Base-by-base conservation (phyloP, 805 yeast species). In the Hanseniaspora hatyaiensis region DNA sequence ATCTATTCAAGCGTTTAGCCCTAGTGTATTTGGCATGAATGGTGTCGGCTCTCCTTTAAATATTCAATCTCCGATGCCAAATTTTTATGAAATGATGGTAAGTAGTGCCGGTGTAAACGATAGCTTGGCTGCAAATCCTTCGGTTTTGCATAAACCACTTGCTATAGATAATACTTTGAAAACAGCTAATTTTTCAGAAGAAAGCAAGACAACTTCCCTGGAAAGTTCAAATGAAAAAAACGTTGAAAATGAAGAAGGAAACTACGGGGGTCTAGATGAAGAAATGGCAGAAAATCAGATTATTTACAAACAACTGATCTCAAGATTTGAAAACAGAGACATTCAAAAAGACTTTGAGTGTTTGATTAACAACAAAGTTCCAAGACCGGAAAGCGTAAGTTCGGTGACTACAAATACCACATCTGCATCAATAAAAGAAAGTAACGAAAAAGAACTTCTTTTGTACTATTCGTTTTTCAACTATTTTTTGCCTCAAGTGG, bases 401-500 rank as follows among this genome's bases (percentile, higher is more conserved):
- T 24, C 34, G 50, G 19, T 51, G 3, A 20, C 23, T 8, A 28
- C 40, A 13, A n/a, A 13, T 23, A 32, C 32, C 22, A 38, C 46
- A 20, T 37, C 20, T 11, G 12, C 40, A 6, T 23, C 42, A 20
- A 41, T 41, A 3, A 47, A 39, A 19, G 45, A 47, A 26, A 49
- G 37, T 31, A 51, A 42, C 22, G 49, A 51, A 12, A 47, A 50
- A 16, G 57, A 54, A 19, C 33, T 54, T 6, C 36, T 54, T 19
- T 37, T 54, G 20, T 54, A 54, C 40, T 54, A 52, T 30, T 51
- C 57, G 1, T 52, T 54, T 38, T 50, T 54, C 28, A 45, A 52
- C 16, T 54, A 54, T 31, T 54, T 54, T 20, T 45, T 54, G 13
- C 57, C 57, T 3, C 53, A 54, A 24, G 50, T 54, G 8, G 57